Conservation (phyloP, 2,329 filamentous ascomycete species). For the Trichophyton equinum region DNA sequence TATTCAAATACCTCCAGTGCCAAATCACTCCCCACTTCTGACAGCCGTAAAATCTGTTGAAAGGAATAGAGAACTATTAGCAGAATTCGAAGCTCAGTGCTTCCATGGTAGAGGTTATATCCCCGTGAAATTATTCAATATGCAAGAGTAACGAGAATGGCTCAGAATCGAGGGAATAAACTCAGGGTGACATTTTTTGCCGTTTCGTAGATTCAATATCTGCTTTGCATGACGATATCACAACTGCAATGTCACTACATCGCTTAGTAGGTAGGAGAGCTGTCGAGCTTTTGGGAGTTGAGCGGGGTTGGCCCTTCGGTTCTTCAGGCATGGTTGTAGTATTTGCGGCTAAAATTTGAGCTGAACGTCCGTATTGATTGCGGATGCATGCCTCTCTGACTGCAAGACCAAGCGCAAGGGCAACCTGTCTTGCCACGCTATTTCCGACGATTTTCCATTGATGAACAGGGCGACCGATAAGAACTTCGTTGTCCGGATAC, state of each 20-base stretch:
- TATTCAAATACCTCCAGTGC: no score
- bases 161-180: neutral
- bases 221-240: neutral
- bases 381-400: constrained; percentile 46
- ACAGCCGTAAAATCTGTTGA: no score
- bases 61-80: no score
- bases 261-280: neutral
- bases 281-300: neutral
- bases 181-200: neutral
- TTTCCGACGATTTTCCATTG: constrained; percentile 63
- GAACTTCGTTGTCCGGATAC: constrained; percentile 55
- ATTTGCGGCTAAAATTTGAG: neutral
- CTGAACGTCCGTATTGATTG: constrained; percentile 4
- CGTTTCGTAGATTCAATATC: neutral
- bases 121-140: no score
- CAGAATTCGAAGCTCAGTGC: no score
- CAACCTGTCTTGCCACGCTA: constrained; percentile 57
- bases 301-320: no score
- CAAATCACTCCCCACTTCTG: no score
- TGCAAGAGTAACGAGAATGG: no score
- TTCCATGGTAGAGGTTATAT: no score
- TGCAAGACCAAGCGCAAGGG: constrained; percentile 52
- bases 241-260: neutral
- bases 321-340: neutral
- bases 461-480: constrained; percentile 45